Percentiles rank a stretch among this genome's conserved stretches.
Evolutionary conservation across 2,329 filamentous ascomycete species (phyloP).

Genomic region (Dothideomycetes sp.): DNA sequence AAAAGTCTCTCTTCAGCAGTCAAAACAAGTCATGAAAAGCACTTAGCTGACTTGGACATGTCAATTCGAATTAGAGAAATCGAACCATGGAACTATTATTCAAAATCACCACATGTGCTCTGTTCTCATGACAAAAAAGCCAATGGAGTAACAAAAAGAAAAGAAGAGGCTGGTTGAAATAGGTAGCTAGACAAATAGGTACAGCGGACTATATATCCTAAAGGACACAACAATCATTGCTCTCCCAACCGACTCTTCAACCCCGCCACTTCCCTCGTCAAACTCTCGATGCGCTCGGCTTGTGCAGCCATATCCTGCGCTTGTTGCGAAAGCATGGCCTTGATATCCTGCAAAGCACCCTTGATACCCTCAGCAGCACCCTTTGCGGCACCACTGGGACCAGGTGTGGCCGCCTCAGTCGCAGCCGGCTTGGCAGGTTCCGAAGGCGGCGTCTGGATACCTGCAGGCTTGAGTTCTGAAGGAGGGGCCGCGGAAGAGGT

Average conservation of each 20-base stretch:
- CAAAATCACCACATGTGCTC: too few relatives aligned
- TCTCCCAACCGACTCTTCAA: conserved; percentile 65
- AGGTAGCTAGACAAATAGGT: neutral
- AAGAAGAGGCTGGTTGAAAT: neutral
- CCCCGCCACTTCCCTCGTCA: conserved; percentile 70
- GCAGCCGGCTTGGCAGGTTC: conserved; percentile 14
- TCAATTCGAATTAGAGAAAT: too few relatives aligned
- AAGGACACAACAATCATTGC: neutral
- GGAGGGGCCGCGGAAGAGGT: conserved; percentile 21
- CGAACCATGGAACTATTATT: too few relatives aligned
- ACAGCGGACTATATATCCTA: conserved; percentile 1
- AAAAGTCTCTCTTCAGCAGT: too few relatives aligned
- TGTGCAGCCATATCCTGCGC: conserved; percentile 36
- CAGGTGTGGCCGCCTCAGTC: conserved; percentile 14
- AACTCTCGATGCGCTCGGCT: conserved; percentile 64
- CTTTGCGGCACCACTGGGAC: conserved; percentile 33
- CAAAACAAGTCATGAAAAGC: too few relatives aligned
- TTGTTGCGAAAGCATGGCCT: conserved; percentile 57
- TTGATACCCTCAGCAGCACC: conserved; percentile 48
- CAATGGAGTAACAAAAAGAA: conserved; percentile 5
- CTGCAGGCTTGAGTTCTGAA: conserved; percentile 18
- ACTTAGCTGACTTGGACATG: too few relatives aligned
- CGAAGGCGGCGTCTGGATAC: conserved; percentile 4
- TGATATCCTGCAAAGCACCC: conserved; percentile 65
- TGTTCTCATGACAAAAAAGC: too few relatives aligned